Evolutionary conservation across 2,329 filamentous ascomycete species (phyloP).

Genomic region (Didymosphaeria variabile): DNA sequence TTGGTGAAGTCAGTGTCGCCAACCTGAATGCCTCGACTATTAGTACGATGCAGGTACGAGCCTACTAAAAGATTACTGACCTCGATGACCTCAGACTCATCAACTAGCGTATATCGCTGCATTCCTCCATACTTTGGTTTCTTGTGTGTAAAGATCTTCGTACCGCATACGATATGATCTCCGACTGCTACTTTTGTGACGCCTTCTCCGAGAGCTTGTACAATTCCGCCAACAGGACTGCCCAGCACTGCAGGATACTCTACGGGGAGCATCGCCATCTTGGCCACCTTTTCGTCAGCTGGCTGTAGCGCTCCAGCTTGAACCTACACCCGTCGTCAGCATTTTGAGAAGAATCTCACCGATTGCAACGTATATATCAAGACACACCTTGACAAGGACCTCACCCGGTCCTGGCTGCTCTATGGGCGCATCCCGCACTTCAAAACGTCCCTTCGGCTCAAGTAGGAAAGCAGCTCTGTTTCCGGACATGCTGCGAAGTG

Average conservation of each 20-base stretch:
- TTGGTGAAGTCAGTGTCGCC: constrained; percentile 31
- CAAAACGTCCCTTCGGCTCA: constrained; percentile 23
- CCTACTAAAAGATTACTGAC: constrained; percentile 14
- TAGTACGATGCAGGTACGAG: not conserved
- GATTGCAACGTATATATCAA: not conserved
- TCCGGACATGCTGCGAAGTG: constrained; percentile 19
- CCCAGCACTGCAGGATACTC: constrained; percentile 42
- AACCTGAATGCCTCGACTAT: constrained; percentile 29
- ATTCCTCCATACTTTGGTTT: constrained; percentile 31
- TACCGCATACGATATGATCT: constrained; percentile 42
- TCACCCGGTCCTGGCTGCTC: constrained; percentile 27
- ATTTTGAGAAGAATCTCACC: not conserved
- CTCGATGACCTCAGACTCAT: constrained; percentile 27
- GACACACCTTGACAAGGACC: constrained; percentile 27
- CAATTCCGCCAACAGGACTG: constrained; percentile 36
- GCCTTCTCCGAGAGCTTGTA: constrained; percentile 43
- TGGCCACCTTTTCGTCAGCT: constrained; percentile 38
- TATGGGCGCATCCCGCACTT: constrained; percentile 28
- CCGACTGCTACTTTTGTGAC: constrained; percentile 43
- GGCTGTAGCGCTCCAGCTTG: constrained; percentile 38
- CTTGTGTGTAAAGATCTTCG: constrained; percentile 29
- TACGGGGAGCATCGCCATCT: constrained; percentile 26
- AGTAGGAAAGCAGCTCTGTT: constrained; percentile 32
- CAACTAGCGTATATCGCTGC: constrained; percentile 29
- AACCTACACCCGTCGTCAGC: constrained; percentile 17